Percentiles rank a stretch among this genome's conserved stretches.
Evolutionary conservation across 345 rosid species (phyloP).

Genomic region (Atalantia buxifolia): DNA sequence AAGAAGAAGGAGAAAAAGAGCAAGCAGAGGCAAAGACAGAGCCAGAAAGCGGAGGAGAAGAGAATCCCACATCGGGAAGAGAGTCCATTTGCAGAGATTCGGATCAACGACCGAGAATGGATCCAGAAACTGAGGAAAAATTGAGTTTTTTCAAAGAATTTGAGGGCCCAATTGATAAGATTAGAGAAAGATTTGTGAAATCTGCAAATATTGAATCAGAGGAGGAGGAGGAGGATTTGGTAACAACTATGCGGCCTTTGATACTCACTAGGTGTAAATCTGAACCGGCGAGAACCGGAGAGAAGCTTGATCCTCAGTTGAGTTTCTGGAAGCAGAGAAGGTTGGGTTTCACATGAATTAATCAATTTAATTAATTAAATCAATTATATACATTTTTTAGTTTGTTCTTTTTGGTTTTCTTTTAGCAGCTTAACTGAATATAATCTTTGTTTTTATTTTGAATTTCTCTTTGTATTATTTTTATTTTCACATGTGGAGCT

Average conservation of each 20-base stretch:
- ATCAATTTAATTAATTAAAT: not conserved
- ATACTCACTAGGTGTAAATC: conserved; percentile 79
- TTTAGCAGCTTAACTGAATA: conserved; percentile 21
- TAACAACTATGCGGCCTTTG: conserved; percentile 21
- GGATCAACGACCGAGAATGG: conserved; percentile 22
- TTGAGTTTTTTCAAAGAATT: conserved; percentile 20
- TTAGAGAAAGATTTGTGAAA: conserved; percentile 17
- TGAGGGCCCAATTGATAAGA: conserved; percentile 20
- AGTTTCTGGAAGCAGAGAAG: conserved; percentile 49
- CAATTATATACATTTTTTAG: not conserved
- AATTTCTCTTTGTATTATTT: not conserved
- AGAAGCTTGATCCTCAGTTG: conserved; percentile 46
- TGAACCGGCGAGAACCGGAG: conserved; percentile 74
- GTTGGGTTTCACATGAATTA: conserved; percentile 57
- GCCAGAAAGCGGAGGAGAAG: conserved; percentile 23
- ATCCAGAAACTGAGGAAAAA: conserved; percentile 27
- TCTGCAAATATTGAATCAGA: conserved; percentile 16
- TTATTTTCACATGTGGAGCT: conserved; percentile 23
- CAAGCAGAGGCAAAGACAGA: conserved; percentile 20
- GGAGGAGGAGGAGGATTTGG: conserved; percentile 5
- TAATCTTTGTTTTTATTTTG: conserved; percentile 8
- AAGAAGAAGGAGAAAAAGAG: conserved; percentile 33
- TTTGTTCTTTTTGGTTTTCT: not conserved
- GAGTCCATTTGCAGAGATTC: conserved; percentile 25
- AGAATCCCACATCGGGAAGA: conserved; percentile 23